A percentile compares a stretch with the other conserved stretches of the same genome.
phyloP scores from a whole-genome alignment of 495 filamentous ascomycete genomes.

The Rhypophila decipiens region DNA sequence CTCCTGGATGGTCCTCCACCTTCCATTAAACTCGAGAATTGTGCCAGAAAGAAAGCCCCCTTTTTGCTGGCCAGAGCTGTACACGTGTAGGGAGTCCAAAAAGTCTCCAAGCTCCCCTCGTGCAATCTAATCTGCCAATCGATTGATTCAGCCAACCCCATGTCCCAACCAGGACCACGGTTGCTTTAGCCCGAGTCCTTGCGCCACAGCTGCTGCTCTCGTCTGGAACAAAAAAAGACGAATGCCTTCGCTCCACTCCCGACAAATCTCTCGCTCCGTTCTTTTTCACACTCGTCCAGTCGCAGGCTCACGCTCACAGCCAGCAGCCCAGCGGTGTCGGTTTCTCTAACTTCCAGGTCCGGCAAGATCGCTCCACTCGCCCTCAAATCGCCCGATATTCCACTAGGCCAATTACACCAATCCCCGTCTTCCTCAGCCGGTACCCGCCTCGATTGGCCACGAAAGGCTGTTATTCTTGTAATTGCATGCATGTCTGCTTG shows the following conservation, averaged over 20 bases:
- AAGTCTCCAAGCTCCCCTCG: too few relatives aligned
- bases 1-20: not conserved
- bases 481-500: conserved; percentile 1
- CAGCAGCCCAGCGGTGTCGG: not conserved
- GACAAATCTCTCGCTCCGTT: not conserved
- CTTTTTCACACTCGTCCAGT: not conserved
- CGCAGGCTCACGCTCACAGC: too few relatives aligned
- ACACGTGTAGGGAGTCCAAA: too few relatives aligned
- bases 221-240: conserved; percentile 21
- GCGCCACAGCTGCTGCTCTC: conserved; percentile 26
- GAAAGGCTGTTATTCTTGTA: not conserved
- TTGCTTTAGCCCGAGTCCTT: conserved; percentile 20
- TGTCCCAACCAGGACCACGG: conserved; percentile 13
- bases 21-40: conserved; percentile 2
- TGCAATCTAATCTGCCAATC: not conserved
- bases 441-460: not conserved
- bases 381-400: not conserved
- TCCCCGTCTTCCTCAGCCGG: not conserved
- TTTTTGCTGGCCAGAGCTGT: conserved; percentile 6
- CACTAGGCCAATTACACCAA: not conserved
- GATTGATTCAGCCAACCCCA: conserved; percentile 8
- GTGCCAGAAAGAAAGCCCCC: conserved; percentile 6
- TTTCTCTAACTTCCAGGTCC: not conserved
- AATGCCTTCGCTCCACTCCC: conserved; percentile 15
- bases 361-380: not conserved